Evolutionary conservation across 1,284 basidiomycete species (phyloP), one percentile per base, ranked within the genome.

Genomic region (Cutaneotrichosporon sp.): DNA sequence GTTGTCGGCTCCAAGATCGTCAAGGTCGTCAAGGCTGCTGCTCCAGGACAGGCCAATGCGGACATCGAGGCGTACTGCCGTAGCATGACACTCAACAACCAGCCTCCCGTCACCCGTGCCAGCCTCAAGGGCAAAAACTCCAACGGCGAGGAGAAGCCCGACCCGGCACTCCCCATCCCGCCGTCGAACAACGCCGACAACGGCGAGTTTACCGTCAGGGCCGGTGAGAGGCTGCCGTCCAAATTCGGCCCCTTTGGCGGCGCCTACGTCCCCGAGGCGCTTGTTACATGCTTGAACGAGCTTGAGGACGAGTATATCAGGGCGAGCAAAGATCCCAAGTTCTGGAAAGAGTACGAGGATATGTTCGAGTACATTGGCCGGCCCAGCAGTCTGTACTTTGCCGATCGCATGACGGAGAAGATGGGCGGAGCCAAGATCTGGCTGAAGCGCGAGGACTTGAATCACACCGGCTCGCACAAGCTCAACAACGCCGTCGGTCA

Each of bases 391-490:
- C 75, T 90, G 35, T 90, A 90, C 73, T 75, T 82, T 53, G 87
- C 88, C 0, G 81, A 86, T 69, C 80, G 86, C 54, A 76, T 90
- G 57, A 88, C 85, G 0, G 82, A 87, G 66, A 77, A 85, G 57
- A 84, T 83, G 48, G 87, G 87, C 19, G 90, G 90, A 34, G 94
- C 96, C 7, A 88, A 84, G 59, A 97, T 99, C 66, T 99, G 96
- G 96, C 78, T 98, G 67, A 98, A 98, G 73, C 69, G 75, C 49
- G 75, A 76, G 60, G 75, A 76, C 59, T 59, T 79, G 58, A 97
- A 96, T 72, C 92, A 97, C 71, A 97, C 93, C 0, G 92, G 92
- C 25, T 96, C 91, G 14, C 92, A 97, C 76, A 97, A 97, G 75
- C 94, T 97, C 69, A 93, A 94, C 75, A 96, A 96, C 68, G 91